A percentile compares a stretch with the other conserved stretches of the same genome.
Conservation (phyloP, 1,139 yeast genomes). For the Suhomyces terraborum region DNA sequence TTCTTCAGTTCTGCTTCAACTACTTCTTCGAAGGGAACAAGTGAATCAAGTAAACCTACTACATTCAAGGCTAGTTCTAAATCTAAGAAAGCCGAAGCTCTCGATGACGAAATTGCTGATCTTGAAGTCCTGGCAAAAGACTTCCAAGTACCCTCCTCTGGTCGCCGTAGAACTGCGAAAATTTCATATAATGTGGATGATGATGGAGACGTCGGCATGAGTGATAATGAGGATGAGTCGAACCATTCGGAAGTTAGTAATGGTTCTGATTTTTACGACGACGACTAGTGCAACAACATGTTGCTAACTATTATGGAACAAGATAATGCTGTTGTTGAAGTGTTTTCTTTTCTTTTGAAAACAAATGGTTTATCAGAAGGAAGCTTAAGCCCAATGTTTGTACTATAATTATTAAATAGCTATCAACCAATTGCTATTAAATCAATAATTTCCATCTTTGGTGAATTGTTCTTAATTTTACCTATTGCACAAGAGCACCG, state of each 20-base stretch:
- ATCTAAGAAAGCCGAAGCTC: conserved; percentile 11
- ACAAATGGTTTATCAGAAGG: too few relatives aligned
- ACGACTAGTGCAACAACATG: too few relatives aligned
- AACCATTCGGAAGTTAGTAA: neutral
- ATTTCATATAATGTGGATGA: conserved; percentile 7
- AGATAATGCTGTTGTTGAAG: too few relatives aligned
- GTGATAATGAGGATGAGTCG: neutral
- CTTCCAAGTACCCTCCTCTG: conserved; percentile 12
- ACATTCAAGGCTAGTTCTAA: conserved; percentile 1
- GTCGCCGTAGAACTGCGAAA: conserved; percentile 10
- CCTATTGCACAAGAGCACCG: too few relatives aligned
- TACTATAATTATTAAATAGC: too few relatives aligned
- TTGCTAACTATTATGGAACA: too few relatives aligned
- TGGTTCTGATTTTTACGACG: conserved; percentile 1
- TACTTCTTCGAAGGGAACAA: neutral
- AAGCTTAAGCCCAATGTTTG: too few relatives aligned
- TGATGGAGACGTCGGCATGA: conserved; percentile 10
- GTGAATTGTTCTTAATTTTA: too few relatives aligned
- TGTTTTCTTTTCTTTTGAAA: too few relatives aligned
- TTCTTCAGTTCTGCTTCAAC: neutral
- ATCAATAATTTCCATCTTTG: too few relatives aligned
- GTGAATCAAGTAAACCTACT: neutral
- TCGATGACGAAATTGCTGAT: conserved; percentile 28
- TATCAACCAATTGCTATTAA: too few relatives aligned
- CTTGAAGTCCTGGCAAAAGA: conserved; percentile 16